Evolutionary conservation across 2,329 filamentous ascomycete genomes (phyloP), one percentile per base, ranked within the genome.

Genomic region (Epicoccum sorghinum): DNA sequence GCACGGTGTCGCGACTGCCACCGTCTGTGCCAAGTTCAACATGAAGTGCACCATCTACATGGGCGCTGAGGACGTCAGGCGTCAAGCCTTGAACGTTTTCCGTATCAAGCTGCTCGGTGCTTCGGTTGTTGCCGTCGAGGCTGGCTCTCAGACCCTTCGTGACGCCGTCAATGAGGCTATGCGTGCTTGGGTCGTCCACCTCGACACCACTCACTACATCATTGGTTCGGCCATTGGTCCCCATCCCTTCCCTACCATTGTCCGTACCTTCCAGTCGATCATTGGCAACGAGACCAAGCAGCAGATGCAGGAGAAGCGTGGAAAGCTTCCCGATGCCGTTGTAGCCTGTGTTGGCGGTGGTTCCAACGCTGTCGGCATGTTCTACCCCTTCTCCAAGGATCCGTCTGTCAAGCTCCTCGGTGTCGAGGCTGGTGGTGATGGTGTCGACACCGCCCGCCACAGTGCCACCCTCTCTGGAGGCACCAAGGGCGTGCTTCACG

Each of bases 31-130:
- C 71, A 96, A 97, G 79, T 98, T 99, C 69, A 92, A 91, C 71
- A 93, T 99, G 93, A 89, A 93, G 75, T 99, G 95, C 74, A 96
- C 92, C 27, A 90, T 99, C 50, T 99, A 93, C 79, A 99, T 99
- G 95, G 95, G 95, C 67, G 92, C 93, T 41, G 95, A 99, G 79
- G 95, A 99, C 70, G 95, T 98, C 47, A 89, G 95, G 54, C 88
- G 95, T 65, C 95, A 99, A 76, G 93, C 95, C 2, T 83, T 99
- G 54, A 99, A 99, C 76, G 95, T 99, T 35, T 99, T 99, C 86
- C 89, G 95, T 39, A 99, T 99, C 85, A 95, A 96, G 76, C 84
- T 99, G 9, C 88, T 99, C 5, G 95, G 95, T 55, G 95, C 95
- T 44, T 89, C 89, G 65, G 95, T 99, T 37, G 85, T 99, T 36